phyloP scores from a whole-genome alignment of 371 early-diverging fungal species.

The Dichotomocladium elegans region DNA sequence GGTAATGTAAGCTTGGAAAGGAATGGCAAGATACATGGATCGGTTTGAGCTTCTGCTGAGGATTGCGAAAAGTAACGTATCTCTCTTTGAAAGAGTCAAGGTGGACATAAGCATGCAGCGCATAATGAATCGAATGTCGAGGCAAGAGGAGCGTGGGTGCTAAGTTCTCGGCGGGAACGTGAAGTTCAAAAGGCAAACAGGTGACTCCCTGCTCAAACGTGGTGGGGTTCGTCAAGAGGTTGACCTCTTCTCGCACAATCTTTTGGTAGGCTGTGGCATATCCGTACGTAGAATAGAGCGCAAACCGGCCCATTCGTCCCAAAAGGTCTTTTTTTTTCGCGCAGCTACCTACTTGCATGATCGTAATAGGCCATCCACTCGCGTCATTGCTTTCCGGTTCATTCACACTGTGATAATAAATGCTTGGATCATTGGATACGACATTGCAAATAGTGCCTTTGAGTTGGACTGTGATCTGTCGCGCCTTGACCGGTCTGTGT shows the following conservation, averaged over 20 bases:
- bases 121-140: constrained; percentile 23
- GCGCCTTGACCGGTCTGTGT: constrained; percentile 17
- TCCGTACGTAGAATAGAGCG: constrained; percentile 3
- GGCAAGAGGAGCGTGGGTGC: constrained; percentile 24
- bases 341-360: not conserved
- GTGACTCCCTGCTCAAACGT: constrained; percentile 13
- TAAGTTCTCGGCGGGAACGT: constrained; percentile 11
- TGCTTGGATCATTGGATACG: constrained; percentile 10
- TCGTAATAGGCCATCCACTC: not conserved
- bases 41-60: not conserved
- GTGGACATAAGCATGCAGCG: constrained; percentile 20
- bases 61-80: not conserved
- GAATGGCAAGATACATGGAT: constrained; percentile 22
- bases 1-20: constrained; percentile 20
- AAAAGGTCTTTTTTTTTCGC: no score
- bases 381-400: not conserved
- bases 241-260: constrained; percentile 8
- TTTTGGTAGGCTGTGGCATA: constrained; percentile 5
- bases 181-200: constrained; percentile 22
- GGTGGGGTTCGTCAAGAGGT: not conserved
- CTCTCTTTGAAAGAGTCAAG: constrained; percentile 19
- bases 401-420: not conserved
- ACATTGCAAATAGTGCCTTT: constrained; percentile 21
- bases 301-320: constrained; percentile 10
- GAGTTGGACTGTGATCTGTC: constrained; percentile 23